A percentile compares a stretch with the other conserved stretches of the same genome.
phyloP scores from a whole-genome alignment of 2,329 filamentous ascomycete species.

The Immersiporthe knoxdaviesiana region DNA sequence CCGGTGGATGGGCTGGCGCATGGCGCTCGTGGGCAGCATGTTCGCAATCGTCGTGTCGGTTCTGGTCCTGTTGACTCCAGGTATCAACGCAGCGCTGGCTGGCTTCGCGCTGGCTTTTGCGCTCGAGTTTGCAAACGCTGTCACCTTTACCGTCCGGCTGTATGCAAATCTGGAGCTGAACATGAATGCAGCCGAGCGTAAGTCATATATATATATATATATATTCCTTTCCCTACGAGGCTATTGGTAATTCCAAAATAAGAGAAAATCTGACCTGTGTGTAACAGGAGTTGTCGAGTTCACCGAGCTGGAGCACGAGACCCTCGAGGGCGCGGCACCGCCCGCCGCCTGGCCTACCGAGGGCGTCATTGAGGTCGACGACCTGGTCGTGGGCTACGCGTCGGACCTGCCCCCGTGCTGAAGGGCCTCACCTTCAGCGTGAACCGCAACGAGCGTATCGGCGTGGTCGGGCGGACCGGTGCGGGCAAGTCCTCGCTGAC shows the following conservation, averaged over 20 bases:
- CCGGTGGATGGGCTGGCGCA: slow-evolving; percentile 76
- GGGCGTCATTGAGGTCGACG: slow-evolving; percentile 72
- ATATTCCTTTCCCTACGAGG: too few species aligned
- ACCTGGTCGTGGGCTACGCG: slow-evolving; percentile 74
- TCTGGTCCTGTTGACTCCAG: slow-evolving; percentile 63
- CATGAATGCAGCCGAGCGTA: slow-evolving; percentile 76
- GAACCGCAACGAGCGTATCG: slow-evolving; percentile 68
- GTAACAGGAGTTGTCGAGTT: slow-evolving; percentile 66
- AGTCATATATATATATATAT: too few species aligned
- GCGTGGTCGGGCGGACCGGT: slow-evolving; percentile 78
- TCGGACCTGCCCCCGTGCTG: slow-evolving; percentile 71
- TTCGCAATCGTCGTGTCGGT: slow-evolving; percentile 69
- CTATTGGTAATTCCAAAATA: background rate
- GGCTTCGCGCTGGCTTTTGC: slow-evolving; percentile 78
- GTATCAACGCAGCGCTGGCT: slow-evolving; percentile 70
- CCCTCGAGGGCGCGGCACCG: slow-evolving; percentile 61
- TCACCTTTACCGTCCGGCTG: slow-evolving; percentile 68
- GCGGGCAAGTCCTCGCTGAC: slow-evolving; percentile 79
- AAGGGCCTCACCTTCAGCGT: slow-evolving; percentile 71
- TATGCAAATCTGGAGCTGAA: slow-evolving; percentile 75
- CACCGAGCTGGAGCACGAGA: slow-evolving; percentile 68
- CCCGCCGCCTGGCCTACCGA: slow-evolving; percentile 77
- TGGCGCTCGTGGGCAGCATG: slow-evolving; percentile 68
- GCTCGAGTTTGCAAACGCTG: slow-evolving; percentile 66
- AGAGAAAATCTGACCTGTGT: background rate